Conservation (phyloP, 345 rosid species). For the Corymbia maculata region DNA sequence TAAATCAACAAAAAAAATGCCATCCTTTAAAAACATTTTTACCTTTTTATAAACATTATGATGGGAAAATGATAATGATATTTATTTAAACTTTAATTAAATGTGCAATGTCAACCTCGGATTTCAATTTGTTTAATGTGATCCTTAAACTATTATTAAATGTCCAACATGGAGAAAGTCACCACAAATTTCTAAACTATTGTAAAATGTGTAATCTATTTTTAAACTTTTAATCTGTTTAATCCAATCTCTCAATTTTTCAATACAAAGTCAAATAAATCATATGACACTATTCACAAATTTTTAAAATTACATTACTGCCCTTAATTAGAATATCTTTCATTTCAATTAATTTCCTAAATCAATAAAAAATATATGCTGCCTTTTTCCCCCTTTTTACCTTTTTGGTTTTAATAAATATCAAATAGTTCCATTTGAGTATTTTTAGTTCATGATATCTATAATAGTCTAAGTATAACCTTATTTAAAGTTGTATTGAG, state of each 20-base stretch:
- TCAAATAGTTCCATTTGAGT: background rate
- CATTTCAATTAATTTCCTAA: background rate
- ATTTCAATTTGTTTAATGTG: background rate
- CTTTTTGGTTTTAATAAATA: background rate
- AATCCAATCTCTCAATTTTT: background rate
- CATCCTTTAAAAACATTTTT: background rate
- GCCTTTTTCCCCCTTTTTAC: background rate
- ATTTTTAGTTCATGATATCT: background rate
- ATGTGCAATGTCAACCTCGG: background rate
- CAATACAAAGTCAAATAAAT: background rate
- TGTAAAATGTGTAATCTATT: background rate
- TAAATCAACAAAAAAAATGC: background rate
- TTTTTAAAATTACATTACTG: background rate
- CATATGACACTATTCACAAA: rapidly evolving
- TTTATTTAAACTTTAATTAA: background rate
- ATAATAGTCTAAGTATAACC: background rate
- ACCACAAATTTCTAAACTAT: background rate
- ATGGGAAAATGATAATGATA: background rate
- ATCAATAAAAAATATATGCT: background rate
- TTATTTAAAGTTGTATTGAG: background rate
- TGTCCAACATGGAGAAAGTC: background rate
- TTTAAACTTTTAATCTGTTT: background rate
- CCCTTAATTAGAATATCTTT: background rate
- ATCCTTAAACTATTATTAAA: background rate
- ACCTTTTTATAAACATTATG: background rate